Percentiles rank a stretch among this genome's conserved stretches.
Conservation (phyloP, 768 basidiomycete genomes). For the Xerocomellus intermedius region DNA sequence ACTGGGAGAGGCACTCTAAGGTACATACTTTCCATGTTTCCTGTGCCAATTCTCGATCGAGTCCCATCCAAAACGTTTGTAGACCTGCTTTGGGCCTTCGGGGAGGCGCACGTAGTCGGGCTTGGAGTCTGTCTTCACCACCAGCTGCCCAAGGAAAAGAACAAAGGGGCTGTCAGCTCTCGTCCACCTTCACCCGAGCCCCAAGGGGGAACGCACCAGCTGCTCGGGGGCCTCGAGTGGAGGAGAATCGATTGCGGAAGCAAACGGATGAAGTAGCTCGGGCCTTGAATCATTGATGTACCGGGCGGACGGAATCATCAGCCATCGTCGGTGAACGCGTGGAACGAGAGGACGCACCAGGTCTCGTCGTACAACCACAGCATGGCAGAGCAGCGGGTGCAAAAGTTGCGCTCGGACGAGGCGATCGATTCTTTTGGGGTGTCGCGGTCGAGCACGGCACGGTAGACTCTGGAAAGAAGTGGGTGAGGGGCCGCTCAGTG, state of each 20-base stretch:
- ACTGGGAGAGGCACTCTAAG: background rate
- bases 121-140: conserved; percentile 48
- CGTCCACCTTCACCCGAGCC: too few relatives aligned
- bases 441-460: conserved; percentile 58
- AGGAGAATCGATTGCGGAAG: conserved; percentile 62
- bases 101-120: conserved; percentile 63
- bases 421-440: conserved; percentile 47
- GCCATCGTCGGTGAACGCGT: too few relatives aligned
- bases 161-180: background rate
- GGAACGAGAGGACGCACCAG: conserved; percentile 41
- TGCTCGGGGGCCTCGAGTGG: conserved; percentile 50
- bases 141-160: conserved; percentile 34
- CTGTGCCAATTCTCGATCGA: conserved; percentile 64
- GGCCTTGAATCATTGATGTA: conserved; percentile 42
- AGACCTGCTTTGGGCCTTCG: conserved; percentile 50
- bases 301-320: background rate
- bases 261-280: conserved; percentile 64
- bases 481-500: background rate
- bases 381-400: conserved; percentile 62
- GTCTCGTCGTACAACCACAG: conserved; percentile 59
- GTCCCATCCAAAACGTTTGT: conserved; percentile 41
- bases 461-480: conserved; percentile 46
- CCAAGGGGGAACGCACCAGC: conserved; percentile 40
- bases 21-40: conserved; percentile 43
- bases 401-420: conserved; percentile 61